Evolutionary conservation across 441 rosid genomes (phyloP), one percentile per base, ranked within the genome.

Genomic region (Gossypium gossypioides): DNA sequence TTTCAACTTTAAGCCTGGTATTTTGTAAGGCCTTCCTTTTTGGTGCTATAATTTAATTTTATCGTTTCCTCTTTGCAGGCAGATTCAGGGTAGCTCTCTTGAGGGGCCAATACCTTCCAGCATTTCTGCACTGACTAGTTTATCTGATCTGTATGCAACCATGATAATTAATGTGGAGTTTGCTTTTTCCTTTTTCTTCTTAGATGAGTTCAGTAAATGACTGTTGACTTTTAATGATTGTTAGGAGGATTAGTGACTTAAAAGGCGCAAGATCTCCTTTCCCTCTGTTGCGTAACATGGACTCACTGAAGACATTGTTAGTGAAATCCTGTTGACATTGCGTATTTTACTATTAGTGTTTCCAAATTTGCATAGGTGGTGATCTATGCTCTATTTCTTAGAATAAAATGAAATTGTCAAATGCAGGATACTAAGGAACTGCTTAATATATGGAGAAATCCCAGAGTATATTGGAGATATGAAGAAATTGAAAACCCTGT

Each of bases 231-330:
- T 57, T 24, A 73, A 52, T 61, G 58, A 68, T 66, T 72, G 69
- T 48, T 74, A 93, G 98, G 84, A 89, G 98, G 86, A 87, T 93
- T 59, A 86, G 90, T 65, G 96, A 93, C 74, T 78, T 93, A 69
- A 84, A 80, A 84, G 96, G 93, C 66, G 72, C 60, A 76, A 69
- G 59, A 1, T 86, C 88, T 73, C 44, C 84, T 55, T 91, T 93
- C 77, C 98, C 96, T 1, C 77, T 59, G 1, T 68, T 93, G 79
- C 74, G 50, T 4, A 75, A 81, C 18, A 71, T 86, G 86, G 65
- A 81, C 19, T 85, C 92, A 56, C 73, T 93, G 70, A 93, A 87
- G 85, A 83, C 89, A 55, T 42, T 93, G 96, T 93, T 76, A 93
- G 97, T 86, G 61, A 9, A 71, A 74, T 74, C 25, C 6, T 21